phyloP scores from a whole-genome alignment of 2,329 filamentous ascomycete genomes.

The Cercospora beticola region DNA sequence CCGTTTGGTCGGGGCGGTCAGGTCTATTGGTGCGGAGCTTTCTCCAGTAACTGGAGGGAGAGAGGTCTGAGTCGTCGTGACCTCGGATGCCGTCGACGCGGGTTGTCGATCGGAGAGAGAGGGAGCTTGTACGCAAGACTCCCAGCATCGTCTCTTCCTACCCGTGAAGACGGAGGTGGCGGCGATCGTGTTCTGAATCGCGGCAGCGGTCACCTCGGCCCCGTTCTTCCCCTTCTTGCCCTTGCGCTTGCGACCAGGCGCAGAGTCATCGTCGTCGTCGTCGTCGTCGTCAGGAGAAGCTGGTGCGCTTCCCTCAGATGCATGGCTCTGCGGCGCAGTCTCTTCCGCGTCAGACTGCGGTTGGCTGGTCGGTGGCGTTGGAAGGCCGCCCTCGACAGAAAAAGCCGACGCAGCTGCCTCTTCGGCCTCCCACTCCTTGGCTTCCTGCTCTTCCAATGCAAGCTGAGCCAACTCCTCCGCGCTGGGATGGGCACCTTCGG shows the following conservation, averaged over 20 bases:
- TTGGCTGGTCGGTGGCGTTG: not conserved
- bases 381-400: not conserved
- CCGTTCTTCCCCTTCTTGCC: not conserved
- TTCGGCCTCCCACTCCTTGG: not conserved
- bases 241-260: not conserved
- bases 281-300: not conserved
- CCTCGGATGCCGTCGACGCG: not conserved
- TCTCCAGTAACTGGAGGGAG: not conserved
- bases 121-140: not conserved
- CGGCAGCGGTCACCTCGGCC: not conserved
- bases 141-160: not conserved
- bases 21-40: not conserved
- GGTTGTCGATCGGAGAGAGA: not conserved
- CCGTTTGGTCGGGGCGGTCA: constrained; percentile 1
- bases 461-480: not conserved
- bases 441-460: not conserved
- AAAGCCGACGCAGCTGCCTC: not conserved
- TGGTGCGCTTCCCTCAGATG: not conserved
- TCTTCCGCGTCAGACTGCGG: not conserved
- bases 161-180: not conserved
- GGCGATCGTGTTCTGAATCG: not conserved
- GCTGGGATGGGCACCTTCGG: not conserved
- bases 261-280: not conserved
- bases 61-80: not conserved
- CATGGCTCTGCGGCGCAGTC: not conserved